Percentiles rank a stretch among this genome's conserved stretches.
phyloP scores from a whole-genome alignment of 140 eudicot species.

The Stevia rebaudiana region DNA sequence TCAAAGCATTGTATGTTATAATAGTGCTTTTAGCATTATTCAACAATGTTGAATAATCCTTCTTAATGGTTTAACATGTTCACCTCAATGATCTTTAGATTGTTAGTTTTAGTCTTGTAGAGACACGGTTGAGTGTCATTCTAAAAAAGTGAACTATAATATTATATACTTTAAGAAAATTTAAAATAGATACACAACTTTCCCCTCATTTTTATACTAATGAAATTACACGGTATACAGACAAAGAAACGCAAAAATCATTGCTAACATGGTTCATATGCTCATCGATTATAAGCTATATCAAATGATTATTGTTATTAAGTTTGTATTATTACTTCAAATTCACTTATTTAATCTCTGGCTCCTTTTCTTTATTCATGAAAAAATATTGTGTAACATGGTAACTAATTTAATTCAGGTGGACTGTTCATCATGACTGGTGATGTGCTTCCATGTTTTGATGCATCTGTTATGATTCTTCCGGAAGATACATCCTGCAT shows the following conservation, averaged over 20 bases:
- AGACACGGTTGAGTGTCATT: background rate
- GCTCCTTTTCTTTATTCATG: background rate
- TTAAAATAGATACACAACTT: background rate
- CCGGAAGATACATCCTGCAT: conserved; percentile 83
- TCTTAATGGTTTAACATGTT: background rate
- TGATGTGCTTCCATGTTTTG: conserved; percentile 98
- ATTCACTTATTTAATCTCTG: background rate
- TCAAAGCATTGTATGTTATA: background rate
- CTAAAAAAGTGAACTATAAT: too few species aligned
- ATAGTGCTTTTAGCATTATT: background rate
- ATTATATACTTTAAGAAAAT: background rate
- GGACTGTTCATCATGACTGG: conserved; percentile 97
- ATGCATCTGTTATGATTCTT: conserved; percentile 85
- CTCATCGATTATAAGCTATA: background rate
- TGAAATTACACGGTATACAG: background rate
- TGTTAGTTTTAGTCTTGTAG: background rate
- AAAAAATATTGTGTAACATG: background rate
- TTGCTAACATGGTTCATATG: background rate
- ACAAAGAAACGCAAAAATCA: background rate
- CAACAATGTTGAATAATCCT: background rate
- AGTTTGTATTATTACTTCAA: background rate
- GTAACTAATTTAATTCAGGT: conserved; percentile 37
- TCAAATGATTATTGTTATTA: background rate
- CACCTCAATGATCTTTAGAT: background rate
- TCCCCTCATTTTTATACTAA: background rate